phyloP scores from a whole-genome alignment of 2,329 filamentous ascomycete species.

The Acarospora socialis region DNA sequence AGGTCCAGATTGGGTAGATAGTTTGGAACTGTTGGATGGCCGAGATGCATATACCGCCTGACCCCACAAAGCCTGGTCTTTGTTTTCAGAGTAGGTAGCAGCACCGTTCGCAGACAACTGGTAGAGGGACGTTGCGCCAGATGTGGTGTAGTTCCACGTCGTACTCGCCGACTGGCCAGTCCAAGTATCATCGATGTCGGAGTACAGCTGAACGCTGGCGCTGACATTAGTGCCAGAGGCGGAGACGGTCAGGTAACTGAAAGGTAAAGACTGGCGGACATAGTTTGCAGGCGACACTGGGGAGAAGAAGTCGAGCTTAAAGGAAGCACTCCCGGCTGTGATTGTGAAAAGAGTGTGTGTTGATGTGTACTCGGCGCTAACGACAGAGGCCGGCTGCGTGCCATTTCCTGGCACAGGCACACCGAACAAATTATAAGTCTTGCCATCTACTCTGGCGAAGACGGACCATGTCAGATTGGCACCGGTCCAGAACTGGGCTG shows the following conservation, averaged over 20 bases:
- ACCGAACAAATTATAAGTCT: constrained; percentile 29
- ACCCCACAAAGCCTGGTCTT: constrained; percentile 30
- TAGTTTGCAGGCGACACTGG: constrained; percentile 30
- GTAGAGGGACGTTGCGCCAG: constrained; percentile 20
- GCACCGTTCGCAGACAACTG: constrained; percentile 21
- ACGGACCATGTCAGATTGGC: constrained; percentile 29
- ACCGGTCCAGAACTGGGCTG: constrained; percentile 31
- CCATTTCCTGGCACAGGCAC: constrained; percentile 18
- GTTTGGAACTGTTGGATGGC: constrained; percentile 15
- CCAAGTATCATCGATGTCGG: constrained; percentile 31
- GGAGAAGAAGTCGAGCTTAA: constrained; percentile 31
- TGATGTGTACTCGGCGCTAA: constrained; percentile 26
- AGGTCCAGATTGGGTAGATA: constrained; percentile 22
- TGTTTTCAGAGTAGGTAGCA: constrained; percentile 22
- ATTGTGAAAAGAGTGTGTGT: constrained; percentile 29
- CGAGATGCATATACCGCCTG: constrained; percentile 27
- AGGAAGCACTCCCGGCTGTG: constrained; percentile 21
- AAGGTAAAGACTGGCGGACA: constrained; percentile 30
- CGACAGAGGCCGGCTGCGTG: constrained; percentile 22
- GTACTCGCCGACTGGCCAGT: constrained; percentile 22
- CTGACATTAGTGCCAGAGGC: constrained; percentile 13
- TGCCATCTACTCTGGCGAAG: constrained; percentile 27
- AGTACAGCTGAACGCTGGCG: constrained; percentile 26
- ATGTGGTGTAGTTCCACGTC: constrained; percentile 15
- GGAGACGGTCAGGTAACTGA: constrained; percentile 29